Evolutionary conservation across 495 filamentous ascomycete genomes (phyloP), one percentile per base, ranked within the genome.

Genomic region (Penicillium bialowiezense): DNA sequence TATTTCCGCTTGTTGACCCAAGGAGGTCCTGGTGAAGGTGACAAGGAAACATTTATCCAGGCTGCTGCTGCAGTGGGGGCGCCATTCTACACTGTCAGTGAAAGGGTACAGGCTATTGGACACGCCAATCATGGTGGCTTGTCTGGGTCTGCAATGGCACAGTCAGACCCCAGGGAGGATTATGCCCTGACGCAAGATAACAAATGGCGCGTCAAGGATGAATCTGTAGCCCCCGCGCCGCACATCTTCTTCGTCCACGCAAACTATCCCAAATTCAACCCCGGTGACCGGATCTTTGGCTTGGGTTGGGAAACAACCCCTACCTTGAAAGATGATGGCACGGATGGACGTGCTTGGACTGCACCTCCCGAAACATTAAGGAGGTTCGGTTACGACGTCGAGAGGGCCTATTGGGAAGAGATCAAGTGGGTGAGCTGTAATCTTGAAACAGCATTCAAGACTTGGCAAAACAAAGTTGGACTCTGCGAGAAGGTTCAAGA

Each of bases 31-130:
- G 82, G 82, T 3, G 69, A 83, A 48, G 82, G 83, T 1, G 84
- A 86, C 56, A 86, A 86, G 59, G 83, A 86, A 53, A 85, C 79
- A 3, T 86, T 85, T 40, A 54, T 81, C 2, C 63, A 75, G 7
- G 82, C 81, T 0, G 81, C 83, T 1, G 54, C 69, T 3, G 76
- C 73, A 4, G 58, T 83, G 5, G 64, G 69, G 5, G 56, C 67
- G 15, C 65, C 76, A 0, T 81, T 73, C 56, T 82, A 79, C 50
- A 58, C 73, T 18, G 78, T 86, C 18, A 71, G 66, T 29, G 69
- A 70, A 31, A 48, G 54, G 48, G 69, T 81, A 41, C 54, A 62
- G 39, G 63, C 70, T 0, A 52, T 76, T 4, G 74, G 76, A 7
- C 74, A 73, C 44, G 53, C 55, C 7, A 58, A 54, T 8, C 48